Percentiles rank a stretch among this genome's conserved stretches.
Evolutionary conservation across 208 protist species (phyloP).

Genomic region (Endotrypanum monterogeii): DNA sequence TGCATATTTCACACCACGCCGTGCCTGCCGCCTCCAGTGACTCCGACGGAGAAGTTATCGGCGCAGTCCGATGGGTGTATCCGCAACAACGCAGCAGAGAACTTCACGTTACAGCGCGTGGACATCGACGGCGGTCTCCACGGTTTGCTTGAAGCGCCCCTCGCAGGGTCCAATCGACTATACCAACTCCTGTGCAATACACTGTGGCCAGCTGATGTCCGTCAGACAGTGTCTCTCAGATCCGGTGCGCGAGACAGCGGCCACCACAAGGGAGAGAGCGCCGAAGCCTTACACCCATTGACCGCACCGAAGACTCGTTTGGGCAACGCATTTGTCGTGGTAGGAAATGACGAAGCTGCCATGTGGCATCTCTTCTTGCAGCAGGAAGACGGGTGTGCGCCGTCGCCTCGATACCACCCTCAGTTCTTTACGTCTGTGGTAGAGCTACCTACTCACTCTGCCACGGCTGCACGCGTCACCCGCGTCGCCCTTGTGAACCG

Average conservation of each 20-base stretch:
- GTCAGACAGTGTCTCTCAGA: not conserved
- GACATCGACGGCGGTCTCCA: conserved; percentile 2
- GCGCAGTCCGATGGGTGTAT: not conserved
- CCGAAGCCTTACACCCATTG: not conserved
- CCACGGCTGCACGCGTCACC: not conserved
- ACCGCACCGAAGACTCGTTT: not conserved
- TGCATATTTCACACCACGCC: conserved; percentile 21
- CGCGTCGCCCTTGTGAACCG: conserved; percentile 38
- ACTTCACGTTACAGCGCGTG: conserved; percentile 8
- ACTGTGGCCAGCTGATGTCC: conserved; percentile 39
- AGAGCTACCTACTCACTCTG: not conserved
- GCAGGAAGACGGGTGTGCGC: not conserved
- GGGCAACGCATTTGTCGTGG: conserved; percentile 27
- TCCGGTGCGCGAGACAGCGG: not conserved
- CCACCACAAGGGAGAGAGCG: not conserved
- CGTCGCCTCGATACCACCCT: not conserved
- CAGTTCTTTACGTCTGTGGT: conserved; percentile 31
- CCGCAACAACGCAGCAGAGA: not conserved
- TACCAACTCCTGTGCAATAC: conserved; percentile 64
- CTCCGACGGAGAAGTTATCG: not conserved
- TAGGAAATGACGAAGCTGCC: conserved; percentile 8
- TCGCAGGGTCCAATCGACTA: conserved; percentile 44
- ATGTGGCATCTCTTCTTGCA: conserved; percentile 12
- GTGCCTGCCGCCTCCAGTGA: not conserved
- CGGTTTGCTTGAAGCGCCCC: conserved; percentile 46